phyloP scores from a whole-genome alignment of 495 filamentous ascomycete genomes.

The Lepidopterella palustris region DNA sequence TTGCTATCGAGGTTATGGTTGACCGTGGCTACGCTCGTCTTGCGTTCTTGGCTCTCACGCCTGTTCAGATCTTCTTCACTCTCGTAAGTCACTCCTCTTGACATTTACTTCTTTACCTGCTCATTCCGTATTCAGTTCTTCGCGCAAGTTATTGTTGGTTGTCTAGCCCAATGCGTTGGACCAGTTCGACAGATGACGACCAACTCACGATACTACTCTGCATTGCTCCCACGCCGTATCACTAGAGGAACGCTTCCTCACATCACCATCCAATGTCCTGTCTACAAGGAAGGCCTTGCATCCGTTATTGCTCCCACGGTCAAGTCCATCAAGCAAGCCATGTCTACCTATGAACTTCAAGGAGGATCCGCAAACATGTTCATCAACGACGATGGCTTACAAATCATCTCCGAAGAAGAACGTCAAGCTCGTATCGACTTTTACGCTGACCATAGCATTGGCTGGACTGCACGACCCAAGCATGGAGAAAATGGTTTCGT shows the following conservation, averaged over 20 bases:
- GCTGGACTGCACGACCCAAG: slow-evolving; percentile 67
- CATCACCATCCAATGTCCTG: slow-evolving; percentile 64
- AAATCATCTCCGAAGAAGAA: slow-evolving; percentile 61
- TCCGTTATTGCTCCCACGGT: slow-evolving; percentile 64
- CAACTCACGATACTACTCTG: slow-evolving; percentile 77
- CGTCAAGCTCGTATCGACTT: slow-evolving; percentile 58
- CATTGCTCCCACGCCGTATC: slow-evolving; percentile 53
- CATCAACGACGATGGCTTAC: slow-evolving; percentile 73
- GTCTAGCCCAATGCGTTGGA: slow-evolving; percentile 54
- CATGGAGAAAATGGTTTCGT: slow-evolving; percentile 53
- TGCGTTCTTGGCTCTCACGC: slow-evolving; percentile 55
- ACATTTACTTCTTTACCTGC: background rate
- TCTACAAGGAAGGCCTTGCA: slow-evolving; percentile 64
- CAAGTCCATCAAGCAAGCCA: slow-evolving; percentile 63
- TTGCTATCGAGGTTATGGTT: slow-evolving; percentile 61
- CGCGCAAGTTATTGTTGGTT: slow-evolving; percentile 39
- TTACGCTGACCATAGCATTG: slow-evolving; percentile 63
- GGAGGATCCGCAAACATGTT: slow-evolving; percentile 76
- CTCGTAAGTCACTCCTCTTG: slow-evolving; percentile 38
- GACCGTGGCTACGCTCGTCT: slow-evolving; percentile 56
- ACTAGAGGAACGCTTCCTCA: slow-evolving; percentile 51
- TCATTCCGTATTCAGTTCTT: slow-evolving; percentile 48
- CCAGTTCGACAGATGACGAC: slow-evolving; percentile 62
- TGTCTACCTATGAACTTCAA: slow-evolving; percentile 73
- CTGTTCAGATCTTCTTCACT: slow-evolving; percentile 73